phyloP scores from a whole-genome alignment of 306 rosid genomes.

The Psophocarpus tetragonolobus region DNA sequence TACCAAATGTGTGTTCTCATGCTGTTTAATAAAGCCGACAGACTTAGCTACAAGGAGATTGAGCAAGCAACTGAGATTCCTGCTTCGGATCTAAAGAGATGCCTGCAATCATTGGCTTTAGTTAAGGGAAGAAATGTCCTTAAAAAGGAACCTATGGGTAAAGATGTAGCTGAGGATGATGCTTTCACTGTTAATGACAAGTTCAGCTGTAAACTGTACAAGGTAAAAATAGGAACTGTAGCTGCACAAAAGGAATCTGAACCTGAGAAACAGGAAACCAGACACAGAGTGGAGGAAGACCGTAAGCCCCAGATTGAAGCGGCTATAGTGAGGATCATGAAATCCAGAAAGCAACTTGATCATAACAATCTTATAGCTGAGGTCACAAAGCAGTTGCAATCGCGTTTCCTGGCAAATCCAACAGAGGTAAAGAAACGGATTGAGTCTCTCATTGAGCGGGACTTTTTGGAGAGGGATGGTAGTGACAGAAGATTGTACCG shows the following conservation, averaged over 20 bases:
- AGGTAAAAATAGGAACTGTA: slow-evolving; percentile 95
- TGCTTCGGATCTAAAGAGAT: slow-evolving; percentile 74
- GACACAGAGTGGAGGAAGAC: slow-evolving; percentile 98
- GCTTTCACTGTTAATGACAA: slow-evolving; percentile 76
- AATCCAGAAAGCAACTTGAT: slow-evolving; percentile 79
- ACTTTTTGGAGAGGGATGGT: slow-evolving; percentile 88
- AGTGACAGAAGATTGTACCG: slow-evolving; percentile 81
- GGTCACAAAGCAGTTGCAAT: slow-evolving; percentile 89
- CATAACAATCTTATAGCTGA: slow-evolving; percentile 86
- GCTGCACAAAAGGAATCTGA: slow-evolving; percentile 93
- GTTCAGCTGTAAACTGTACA: slow-evolving; percentile 79
- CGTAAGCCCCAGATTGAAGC: slow-evolving; percentile 98
- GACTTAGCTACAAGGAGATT: slow-evolving; percentile 78
- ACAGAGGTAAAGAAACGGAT: slow-evolving; percentile 87
- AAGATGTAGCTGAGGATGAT: slow-evolving; percentile 86
- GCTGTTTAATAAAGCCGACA: slow-evolving; percentile 81
- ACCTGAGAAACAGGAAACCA: slow-evolving; percentile 90
- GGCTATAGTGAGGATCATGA: slow-evolving; percentile 89
- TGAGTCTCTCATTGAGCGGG: slow-evolving; percentile 86
- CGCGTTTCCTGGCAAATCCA: slow-evolving; percentile 82
- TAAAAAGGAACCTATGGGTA: slow-evolving; percentile 91
- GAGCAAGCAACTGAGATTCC: slow-evolving; percentile 95
- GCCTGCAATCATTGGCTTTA: slow-evolving; percentile 91
- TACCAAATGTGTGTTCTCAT: slow-evolving; percentile 93
- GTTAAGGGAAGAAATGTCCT: slow-evolving; percentile 94